A percentile compares a stretch with the other conserved stretches of the same genome.
Evolutionary conservation across 306 rosid species (phyloP).

Genomic region (Acacia acuminata): DNA sequence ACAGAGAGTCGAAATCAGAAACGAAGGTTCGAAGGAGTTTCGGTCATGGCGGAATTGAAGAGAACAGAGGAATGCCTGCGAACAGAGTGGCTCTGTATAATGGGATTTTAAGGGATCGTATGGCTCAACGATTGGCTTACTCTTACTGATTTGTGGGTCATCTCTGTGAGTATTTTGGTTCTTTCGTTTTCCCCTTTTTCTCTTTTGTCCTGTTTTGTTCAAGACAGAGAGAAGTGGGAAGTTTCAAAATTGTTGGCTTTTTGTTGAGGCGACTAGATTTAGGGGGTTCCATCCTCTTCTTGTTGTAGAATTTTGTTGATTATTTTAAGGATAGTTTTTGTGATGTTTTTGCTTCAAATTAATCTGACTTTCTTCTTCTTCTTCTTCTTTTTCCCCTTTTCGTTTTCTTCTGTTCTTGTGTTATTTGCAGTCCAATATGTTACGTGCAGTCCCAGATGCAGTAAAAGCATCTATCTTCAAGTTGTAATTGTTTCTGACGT

Average conservation of each 20-base stretch:
- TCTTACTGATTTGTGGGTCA: constrained; percentile 50
- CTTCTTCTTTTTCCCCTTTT: neutral
- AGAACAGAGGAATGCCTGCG: constrained; percentile 65
- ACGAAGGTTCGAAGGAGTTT: constrained; percentile 13
- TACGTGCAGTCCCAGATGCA: neutral
- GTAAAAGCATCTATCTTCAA: too few relatives aligned
- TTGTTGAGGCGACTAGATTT: neutral
- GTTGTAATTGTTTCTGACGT: neutral
- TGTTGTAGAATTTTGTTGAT: constrained; percentile 27
- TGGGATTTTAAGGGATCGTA: constrained; percentile 85
- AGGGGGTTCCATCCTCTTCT: neutral
- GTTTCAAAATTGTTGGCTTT: neutral
- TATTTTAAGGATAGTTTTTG: constrained; percentile 7
- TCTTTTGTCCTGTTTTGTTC: neutral
- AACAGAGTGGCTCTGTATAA: constrained; percentile 81
- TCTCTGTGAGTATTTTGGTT: constrained; percentile 20
- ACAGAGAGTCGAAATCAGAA: neutral
- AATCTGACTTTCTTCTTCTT: neutral
- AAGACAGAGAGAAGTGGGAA: neutral
- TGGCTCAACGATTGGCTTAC: constrained; percentile 63
- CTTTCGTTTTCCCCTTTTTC: neutral
- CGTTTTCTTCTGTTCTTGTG: neutral
- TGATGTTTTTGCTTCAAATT: neutral
- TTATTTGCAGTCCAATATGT: neutral
- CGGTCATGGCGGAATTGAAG: constrained; percentile 18